Evolutionary conservation across 257 asterid genomes (phyloP), one percentile per base, ranked within the genome.

Genomic region (Solanum tarapatanum): DNA sequence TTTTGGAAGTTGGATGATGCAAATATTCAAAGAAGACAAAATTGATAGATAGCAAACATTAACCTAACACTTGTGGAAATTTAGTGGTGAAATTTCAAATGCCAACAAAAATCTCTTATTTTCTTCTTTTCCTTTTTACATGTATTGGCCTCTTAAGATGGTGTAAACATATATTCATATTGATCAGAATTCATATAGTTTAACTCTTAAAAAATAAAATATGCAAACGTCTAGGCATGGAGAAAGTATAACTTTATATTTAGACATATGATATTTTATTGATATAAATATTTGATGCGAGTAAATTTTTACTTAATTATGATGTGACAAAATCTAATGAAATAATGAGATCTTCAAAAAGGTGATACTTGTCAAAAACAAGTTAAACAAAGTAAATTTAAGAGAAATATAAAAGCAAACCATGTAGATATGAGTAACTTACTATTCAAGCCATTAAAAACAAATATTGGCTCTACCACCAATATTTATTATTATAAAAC

Each of bases 291-390:
- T 69, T 6, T 8, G 2, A 68, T 5, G 21, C 11, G 8, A 3
- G n/a, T 70, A 30, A 68, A 14, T 30, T 13, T 16, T 72, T 32
- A 72, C 1, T 3, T 7, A n/a, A 77, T 39, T 77, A 77, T 43
- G 66, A 43, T 79, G 84, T 4, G 26, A 79, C 84, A 43, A 79
- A 43, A 79, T 43, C 37, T 43, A 45, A 23, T 79, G 84, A 26
- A 79, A 43, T 43, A 79, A 79, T 43, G 23, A 43, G 39, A 79
- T 79, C 84, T 79, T 79, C 26, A 43, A 43, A 79, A 43, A 79
- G 66, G 60, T 39, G 1, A 39, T 12, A 6, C 12, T 39, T 77
- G 23, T 39, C 84, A 39, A 39, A 77, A 77, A 7, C 4, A n/a
- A 19, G 26, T 19, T 73, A 33, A 33, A 33, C 24, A 72, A 73